A percentile compares a stretch with the other conserved stretches of the same genome.
Conservation (phyloP, 2,329 filamentous ascomycete species). For the Diatrype stigma region DNA sequence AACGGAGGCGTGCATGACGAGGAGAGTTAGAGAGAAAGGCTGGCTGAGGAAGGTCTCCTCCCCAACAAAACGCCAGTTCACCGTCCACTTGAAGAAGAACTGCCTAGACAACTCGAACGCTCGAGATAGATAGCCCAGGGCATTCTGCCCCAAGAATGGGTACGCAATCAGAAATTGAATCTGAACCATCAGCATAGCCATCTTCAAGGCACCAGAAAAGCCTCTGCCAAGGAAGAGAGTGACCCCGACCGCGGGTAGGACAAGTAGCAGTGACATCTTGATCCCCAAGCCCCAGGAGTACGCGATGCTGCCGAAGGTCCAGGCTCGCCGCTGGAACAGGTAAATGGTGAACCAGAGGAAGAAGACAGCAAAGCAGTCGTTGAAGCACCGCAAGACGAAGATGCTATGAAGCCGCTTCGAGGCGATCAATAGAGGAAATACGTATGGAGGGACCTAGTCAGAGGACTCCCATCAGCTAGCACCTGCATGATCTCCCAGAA, state of each 20-base stretch:
- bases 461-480: conserved; percentile 3
- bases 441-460: conserved; percentile 71
- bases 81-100: conserved; percentile 97
- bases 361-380: conserved; percentile 84
- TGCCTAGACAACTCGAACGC: conserved; percentile 89
- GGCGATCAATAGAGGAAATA: conserved; percentile 78
- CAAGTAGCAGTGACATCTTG: conserved; percentile 89
- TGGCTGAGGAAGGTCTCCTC: conserved; percentile 72
- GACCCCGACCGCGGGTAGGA: conserved; percentile 74
- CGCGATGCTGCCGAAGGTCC: conserved; percentile 66
- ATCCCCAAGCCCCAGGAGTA: conserved; percentile 82
- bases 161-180: conserved; percentile 65
- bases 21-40: conserved; percentile 62
- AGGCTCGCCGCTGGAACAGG: conserved; percentile 68
- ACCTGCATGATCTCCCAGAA: neutral
- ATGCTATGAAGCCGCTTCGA: conserved; percentile 94
- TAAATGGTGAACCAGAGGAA: conserved; percentile 81
- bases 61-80: conserved; percentile 96
- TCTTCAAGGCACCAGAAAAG: conserved; percentile 58
- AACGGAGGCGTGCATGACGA: conserved; percentile 62
- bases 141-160: conserved; percentile 66
- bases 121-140: conserved; percentile 68
- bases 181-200: conserved; percentile 69
- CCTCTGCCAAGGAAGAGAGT: conserved; percentile 73
- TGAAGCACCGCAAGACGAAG: conserved; percentile 89